Evolutionary conservation across 73 alveolate species (phyloP), one percentile per base, ranked within the genome.

Genomic region (Paramecium pentaurelia): DNA sequence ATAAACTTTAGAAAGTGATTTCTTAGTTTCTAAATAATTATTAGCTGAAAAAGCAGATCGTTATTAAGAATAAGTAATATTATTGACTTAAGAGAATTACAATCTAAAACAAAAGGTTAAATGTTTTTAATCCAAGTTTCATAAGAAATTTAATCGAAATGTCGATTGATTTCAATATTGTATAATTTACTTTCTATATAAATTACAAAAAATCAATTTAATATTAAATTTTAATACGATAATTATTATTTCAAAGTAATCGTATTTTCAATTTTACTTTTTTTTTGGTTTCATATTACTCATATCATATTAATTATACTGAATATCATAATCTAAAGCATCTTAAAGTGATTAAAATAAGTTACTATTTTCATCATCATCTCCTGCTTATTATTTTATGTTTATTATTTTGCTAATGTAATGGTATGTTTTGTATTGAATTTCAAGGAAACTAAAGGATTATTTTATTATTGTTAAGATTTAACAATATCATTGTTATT

Each of bases 21-120:
- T 73, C 36, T 73, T 73, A 44, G 87, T 73, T 12, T 73, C 87
- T 11, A 73, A 73, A 73, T 16, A 34, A 16, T 73, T 73, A 73
- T 37, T 73, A 40, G 54, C 87, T 9, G 87, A 73, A 18, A 37
- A 73, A 34, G 84, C 84, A 32, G 84, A 64, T 64, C 20, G 84
- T 1, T 28, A 64, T 34, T 18, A 64, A 9, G 84, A 64, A 64
- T 64, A 64, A 27, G 51, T 64, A 20, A 64, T 64, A 32, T 64
- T 32, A 3, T 64, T 28, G 12, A 28, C 25, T 64, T 12, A 3
- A 10, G 51, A 64, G 12, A 64, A 28, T 34, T 22, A 28, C 27
- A 64, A 64, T 64, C 47, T 64, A 3, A 64, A 64, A 28, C 27
- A 28, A 64, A 28, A 64, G 28, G 16, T 64, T 14, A 64, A 22